phyloP scores from a whole-genome alignment of 805 yeast species.

The Candida tallmaniae region DNA sequence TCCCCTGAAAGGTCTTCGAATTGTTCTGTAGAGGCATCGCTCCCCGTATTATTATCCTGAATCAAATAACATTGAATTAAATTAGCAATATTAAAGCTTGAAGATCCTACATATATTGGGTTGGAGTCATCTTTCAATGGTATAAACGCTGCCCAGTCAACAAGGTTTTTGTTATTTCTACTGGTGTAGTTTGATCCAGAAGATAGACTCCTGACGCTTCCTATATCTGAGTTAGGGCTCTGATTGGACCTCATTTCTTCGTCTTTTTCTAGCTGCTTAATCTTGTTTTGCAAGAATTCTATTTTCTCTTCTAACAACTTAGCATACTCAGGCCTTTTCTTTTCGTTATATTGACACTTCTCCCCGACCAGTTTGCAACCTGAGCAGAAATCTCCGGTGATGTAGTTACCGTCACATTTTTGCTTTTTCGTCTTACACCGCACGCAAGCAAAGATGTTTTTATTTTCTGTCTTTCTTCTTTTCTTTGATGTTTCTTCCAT shows the following conservation, averaged over 20 bases:
- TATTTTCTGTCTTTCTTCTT: constrained; percentile 1
- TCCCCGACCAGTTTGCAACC: background rate
- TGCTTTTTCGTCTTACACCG: constrained; percentile 11
- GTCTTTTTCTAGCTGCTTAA: background rate
- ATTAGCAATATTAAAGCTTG: constrained; percentile 5
- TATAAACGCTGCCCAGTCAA: constrained; percentile 8
- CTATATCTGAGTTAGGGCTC: background rate
- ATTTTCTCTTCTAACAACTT: constrained; percentile 1
- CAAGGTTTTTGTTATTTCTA: constrained; percentile 1
- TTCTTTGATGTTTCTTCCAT: too few relatives aligned
- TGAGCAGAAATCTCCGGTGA: constrained; percentile 1
- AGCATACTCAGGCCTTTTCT: background rate
- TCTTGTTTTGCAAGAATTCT: background rate
- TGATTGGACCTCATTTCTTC: background rate
- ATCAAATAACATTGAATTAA: constrained; percentile 5
- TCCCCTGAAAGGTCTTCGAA: constrained; percentile 2
- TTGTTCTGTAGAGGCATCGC: background rate
- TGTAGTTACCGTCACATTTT: constrained; percentile 10
- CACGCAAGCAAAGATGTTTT: constrained; percentile 7
- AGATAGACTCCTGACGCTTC: background rate
- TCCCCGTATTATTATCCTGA: background rate
- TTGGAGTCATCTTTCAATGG: constrained; percentile 7
- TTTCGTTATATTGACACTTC: background rate
- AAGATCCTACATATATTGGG: constrained; percentile 5
- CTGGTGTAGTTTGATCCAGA: background rate